Evolutionary conservation across 805 yeast genomes (phyloP), one percentile per base, ranked within the genome.

Genomic region (Kodamaea lidongshanica): DNA sequence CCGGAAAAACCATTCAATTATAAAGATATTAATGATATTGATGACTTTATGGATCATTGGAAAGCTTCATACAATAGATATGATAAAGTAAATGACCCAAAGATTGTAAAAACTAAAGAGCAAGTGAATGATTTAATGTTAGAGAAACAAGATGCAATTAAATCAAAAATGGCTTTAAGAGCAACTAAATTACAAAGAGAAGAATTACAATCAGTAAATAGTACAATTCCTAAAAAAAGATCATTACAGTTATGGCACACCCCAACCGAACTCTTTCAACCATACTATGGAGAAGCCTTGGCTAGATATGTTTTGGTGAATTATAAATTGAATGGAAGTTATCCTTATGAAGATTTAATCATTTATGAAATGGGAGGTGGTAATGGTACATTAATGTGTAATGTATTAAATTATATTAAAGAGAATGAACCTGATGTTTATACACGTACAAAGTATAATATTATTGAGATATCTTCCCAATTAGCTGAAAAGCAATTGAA

Each of bases 321-420:
- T 49, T 82, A 79, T 50, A 76, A 77, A 52, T 57, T 77, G 42
- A 77, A 78, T 39, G 61, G 60, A 3, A 58, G 70, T 23, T 80
- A 74, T 43, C 89, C 88, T 1, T 77, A 78, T 45, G 65, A 70
- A 23, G 87, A 83, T 47, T 59, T 89, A 27, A 67, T 74, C 5
- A 81, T 85, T 15, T 86, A 84, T 54, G 95, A 86, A 55, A 74
- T 83, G 67, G 95, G 94, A 36, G 94, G 87, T 12, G 95, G 95
- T 42, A 85, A 85, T 46, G 94, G 94, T 23, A 84, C 94, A 0
- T 54, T 85, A 37, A 85, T 86, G 95, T 52, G 67, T 32, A 79
- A 84, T 45, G 71, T 85, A 7, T 54, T 85, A 39, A 77, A 78
- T 45, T 84, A 67, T 48, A 67, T 85, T 37, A 62, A 72, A 38